These are phyloP conservation scores for Tricholoma hemisulphureum DNA, from an alignment of 768 basidiomycete genomes.

Conservation along the genomic window DNA sequence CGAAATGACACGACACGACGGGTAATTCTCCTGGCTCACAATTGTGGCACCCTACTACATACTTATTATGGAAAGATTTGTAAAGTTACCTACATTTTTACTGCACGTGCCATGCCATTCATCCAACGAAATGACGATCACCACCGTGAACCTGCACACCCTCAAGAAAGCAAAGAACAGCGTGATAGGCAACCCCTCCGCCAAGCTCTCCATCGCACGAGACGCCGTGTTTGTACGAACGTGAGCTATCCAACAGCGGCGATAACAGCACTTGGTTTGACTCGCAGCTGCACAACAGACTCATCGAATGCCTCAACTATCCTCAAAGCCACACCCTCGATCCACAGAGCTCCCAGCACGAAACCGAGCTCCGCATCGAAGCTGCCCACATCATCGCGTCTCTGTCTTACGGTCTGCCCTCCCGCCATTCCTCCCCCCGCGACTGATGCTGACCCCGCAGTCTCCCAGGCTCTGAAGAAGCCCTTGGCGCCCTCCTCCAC, in stretches of 20 bases:
- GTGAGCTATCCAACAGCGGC: conserved; percentile 35
- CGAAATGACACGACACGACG: no score
- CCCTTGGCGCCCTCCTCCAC: conserved; percentile 55
- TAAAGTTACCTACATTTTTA: no score
- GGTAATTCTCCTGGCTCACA: no score
- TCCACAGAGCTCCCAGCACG: conserved; percentile 32
- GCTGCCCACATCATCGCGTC: conserved; percentile 76
- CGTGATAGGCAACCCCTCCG: conserved; percentile 77
- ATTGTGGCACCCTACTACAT: no score
- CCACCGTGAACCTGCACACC: conserved; percentile 25
- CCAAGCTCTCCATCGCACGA: conserved; percentile 57
- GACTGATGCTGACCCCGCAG: not conserved
- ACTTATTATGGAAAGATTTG: no score
- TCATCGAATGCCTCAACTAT: conserved; percentile 59
- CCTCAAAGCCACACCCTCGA: conserved; percentile 28
- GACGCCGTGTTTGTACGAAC: conserved; percentile 56
- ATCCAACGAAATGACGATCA: conserved; percentile 31
- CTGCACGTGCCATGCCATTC: no score
- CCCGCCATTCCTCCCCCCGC: not conserved
- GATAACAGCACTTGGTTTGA: no score
- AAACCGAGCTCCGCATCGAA: conserved; percentile 60
- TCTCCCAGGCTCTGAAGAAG: conserved; percentile 65
- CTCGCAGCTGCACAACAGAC: conserved; percentile 38
- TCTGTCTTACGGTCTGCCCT: conserved; percentile 56
- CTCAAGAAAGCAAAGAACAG: conserved; percentile 73